Evolutionary conservation across 176 grass and related monocot species (phyloP).

Genomic region (Musa troglodytarum): DNA sequence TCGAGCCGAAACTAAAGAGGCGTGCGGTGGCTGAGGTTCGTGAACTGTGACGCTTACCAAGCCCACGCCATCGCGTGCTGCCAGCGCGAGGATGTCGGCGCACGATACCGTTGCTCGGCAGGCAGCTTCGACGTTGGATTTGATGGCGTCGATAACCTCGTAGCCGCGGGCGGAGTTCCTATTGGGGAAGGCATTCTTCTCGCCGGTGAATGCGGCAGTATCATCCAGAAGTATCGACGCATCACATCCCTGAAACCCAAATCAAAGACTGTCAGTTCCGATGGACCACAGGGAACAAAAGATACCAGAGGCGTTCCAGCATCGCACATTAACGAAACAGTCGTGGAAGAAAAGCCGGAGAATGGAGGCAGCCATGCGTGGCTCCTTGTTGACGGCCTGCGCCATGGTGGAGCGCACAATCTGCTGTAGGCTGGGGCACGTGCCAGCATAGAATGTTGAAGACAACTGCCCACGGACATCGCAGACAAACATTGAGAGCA

Average conservation of each 20-base stretch:
- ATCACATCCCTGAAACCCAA: conserved; percentile 55
- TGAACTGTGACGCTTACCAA: conserved; percentile 27
- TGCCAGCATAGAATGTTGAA: conserved; percentile 8
- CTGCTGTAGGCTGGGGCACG: conserved; percentile 16
- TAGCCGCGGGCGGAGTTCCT: conserved; percentile 56
- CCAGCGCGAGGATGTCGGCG: conserved; percentile 63
- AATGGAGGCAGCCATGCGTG: conserved; percentile 33
- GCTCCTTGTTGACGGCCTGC: conserved; percentile 18
- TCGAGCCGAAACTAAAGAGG: not conserved
- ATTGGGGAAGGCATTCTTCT: conserved; percentile 66
- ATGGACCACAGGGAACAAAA: not conserved
- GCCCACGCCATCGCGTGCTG: conserved; percentile 49
- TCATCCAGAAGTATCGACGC: conserved; percentile 74
- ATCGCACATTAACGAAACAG: conserved; percentile 60
- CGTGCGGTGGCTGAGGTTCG: too few relatives aligned
- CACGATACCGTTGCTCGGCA: conserved; percentile 42
- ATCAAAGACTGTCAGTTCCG: too few relatives aligned
- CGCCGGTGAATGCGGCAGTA: conserved; percentile 36
- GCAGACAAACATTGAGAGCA: not conserved
- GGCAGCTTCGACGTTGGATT: conserved; percentile 31
- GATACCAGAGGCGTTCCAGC: not conserved
- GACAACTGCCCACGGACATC: conserved; percentile 23
- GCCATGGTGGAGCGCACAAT: conserved; percentile 28
- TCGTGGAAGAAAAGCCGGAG: conserved; percentile 81
- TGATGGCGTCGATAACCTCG: conserved; percentile 64